Conservation (phyloP, 163 green algal species). For the Scenedesmus sp. region DNA sequence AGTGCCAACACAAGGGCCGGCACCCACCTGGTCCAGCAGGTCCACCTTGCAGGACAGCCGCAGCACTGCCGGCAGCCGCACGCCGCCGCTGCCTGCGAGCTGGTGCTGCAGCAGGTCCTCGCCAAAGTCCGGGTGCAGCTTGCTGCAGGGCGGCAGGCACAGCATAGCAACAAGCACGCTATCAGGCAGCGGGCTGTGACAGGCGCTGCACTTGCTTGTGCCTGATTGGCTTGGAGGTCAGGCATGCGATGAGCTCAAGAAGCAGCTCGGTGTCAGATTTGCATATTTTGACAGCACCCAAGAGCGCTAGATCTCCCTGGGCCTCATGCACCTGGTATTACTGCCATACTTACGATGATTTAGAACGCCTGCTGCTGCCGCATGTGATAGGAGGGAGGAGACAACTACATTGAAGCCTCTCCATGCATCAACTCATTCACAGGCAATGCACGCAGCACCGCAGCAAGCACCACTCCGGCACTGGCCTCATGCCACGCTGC, state of each 20-base stretch:
- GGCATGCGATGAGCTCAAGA: no score
- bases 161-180: background rate
- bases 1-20: no score
- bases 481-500: background rate
- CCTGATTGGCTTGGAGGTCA: no score
- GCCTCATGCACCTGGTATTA: no score
- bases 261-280: no score
- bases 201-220: no score
- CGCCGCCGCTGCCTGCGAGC: background rate
- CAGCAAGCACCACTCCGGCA: no score
- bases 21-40: conserved; percentile 81
- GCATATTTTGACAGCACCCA: no score
- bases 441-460: background rate
- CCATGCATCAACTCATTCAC: background rate
- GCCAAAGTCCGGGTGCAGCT: conserved; percentile 69
- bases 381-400: background rate
- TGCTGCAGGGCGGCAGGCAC: conserved; percentile 56
- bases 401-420: background rate
- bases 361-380: background rate
- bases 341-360: background rate
- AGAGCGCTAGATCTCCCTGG: no score
- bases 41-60: conserved; percentile 87
- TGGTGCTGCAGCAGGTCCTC: conserved; percentile 65
- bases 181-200: no score
- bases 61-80: conserved; percentile 68